phyloP scores from a whole-genome alignment of 148 eudicot species.

The Camellia japonica region DNA sequence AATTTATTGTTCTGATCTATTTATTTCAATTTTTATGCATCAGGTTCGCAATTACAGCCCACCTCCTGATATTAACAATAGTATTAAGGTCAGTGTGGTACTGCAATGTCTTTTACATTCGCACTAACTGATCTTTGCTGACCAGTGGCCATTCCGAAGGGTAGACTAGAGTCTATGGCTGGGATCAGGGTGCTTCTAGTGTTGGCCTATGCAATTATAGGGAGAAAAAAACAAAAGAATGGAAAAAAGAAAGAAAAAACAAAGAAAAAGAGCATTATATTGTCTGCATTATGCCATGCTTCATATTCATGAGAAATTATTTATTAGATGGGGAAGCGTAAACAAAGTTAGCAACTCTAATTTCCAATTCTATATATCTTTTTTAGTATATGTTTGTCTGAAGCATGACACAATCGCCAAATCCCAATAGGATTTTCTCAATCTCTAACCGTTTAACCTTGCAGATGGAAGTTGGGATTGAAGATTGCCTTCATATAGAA shows the following conservation, averaged over 20 bases:
- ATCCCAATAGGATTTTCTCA: neutral
- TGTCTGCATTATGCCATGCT: neutral
- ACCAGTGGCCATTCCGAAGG: neutral
- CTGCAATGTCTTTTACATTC: neutral
- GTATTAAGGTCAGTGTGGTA: constrained; percentile 69
- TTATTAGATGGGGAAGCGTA: too few relatives aligned
- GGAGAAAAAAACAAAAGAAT: neutral
- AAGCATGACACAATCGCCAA: neutral
- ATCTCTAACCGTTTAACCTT: constrained; percentile 17
- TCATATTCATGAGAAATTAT: neutral
- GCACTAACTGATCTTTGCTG: neutral
- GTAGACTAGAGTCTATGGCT: neutral
- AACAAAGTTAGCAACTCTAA: neutral
- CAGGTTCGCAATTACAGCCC: constrained; percentile 91
- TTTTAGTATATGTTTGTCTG: neutral
- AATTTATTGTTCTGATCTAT: constrained; percentile 6
- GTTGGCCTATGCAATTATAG: neutral
- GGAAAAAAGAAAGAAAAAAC: too few relatives aligned
- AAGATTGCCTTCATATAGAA: constrained; percentile 95
- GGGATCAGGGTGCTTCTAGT: neutral
- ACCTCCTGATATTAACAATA: constrained; percentile 77
- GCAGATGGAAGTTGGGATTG: constrained; percentile 99
- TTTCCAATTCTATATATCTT: too few relatives aligned
- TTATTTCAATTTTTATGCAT: constrained; percentile 20
- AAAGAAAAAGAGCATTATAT: neutral